Evolutionary conservation across 805 yeast species (phyloP), one percentile per base, ranked within the genome.

Genomic region (Ogataea chonburiensis): DNA sequence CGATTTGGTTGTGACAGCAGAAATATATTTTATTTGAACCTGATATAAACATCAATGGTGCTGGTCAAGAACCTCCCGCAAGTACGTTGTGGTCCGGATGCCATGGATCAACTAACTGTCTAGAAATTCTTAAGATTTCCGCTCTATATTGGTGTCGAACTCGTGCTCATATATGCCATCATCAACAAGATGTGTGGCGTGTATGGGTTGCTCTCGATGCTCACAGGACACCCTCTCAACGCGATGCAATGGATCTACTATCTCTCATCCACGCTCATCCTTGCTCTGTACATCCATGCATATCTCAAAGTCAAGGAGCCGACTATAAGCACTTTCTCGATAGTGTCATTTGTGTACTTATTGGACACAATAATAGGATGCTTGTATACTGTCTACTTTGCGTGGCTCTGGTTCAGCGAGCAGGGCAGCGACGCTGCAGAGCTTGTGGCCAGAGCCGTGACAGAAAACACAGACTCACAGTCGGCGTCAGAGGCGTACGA

Each of bases 141-240:
- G 5, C 71, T 91, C 17, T 86, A 83, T 54, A 70, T 84, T 16
- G 98, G 97, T 10, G 95, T 88, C 16, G 98, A 91, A 58, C 58
- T 86, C 2, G 75, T 83, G 14, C 68, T 88, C 5, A 81, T 86
- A 1, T 68, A 85, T 23, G 83, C 89, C 11, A 73, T 88, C 23
- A 70, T 89, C 45, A 91, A 91, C 66, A 89, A 89, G 57, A 86
- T 89, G 47, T 79, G 95, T 40, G 96, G 98, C 7, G 68, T 79
- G 14, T 91, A 82, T 60, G 98, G 97, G 18, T 66, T 91, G 22
- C 65, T 88, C 15, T 88, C 97, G 1, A 59, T 91, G 17, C 73
- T 91, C 53, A 89, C 97, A 0, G 93, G 96, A 2, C 96, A 89
- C 55, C 93, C 93, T 2, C 69, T 89, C 37, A 80, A 79, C 42